Evolutionary conservation across 345 rosid genomes (phyloP).

Genomic region (Jatropha curcas): DNA sequence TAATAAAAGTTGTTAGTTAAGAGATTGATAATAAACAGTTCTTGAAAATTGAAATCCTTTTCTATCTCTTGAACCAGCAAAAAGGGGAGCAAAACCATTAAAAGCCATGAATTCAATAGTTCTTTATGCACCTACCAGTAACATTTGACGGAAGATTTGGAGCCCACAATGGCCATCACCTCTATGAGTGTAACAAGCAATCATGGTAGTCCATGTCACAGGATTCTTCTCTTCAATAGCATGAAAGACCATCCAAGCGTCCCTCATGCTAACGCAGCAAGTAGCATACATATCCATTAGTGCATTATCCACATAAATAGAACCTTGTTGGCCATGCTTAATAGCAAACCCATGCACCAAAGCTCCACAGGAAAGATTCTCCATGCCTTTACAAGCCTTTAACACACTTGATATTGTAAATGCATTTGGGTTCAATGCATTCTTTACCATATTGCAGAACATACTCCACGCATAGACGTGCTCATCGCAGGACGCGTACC

Average conservation of each 20-base stretch:
- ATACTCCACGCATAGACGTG: conserved; percentile 51
- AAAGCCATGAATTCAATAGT: not conserved
- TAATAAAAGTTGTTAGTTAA: conserved; percentile 7
- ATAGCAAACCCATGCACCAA: conserved; percentile 65
- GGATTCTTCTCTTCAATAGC: conserved; percentile 53
- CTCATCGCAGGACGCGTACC: conserved; percentile 50
- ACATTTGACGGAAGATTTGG: conserved; percentile 62
- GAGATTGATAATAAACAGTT: not conserved
- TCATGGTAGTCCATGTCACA: conserved; percentile 82
- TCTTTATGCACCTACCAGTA: conserved; percentile 43
- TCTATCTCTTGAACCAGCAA: not conserved
- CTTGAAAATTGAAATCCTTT: not conserved
- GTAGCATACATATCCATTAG: conserved; percentile 75
- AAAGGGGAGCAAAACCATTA: too few species aligned
- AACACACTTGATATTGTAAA: conserved; percentile 66
- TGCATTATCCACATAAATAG: conserved; percentile 62
- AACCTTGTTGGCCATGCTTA: conserved; percentile 65
- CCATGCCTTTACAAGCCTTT: conserved; percentile 72
- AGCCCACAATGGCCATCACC: conserved; percentile 68
- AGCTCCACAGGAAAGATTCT: conserved; percentile 47
- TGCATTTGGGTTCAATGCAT: conserved; percentile 51
- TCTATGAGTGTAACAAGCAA: conserved; percentile 75
- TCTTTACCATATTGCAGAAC: conserved; percentile 60
- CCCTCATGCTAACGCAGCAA: conserved; percentile 54
- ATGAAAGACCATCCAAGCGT: conserved; percentile 58